These are phyloP conservation scores for Diaporthe citrichinensis DNA, from an alignment of 2,329 filamentous ascomycete genomes.

Conservation along the genomic window DNA sequence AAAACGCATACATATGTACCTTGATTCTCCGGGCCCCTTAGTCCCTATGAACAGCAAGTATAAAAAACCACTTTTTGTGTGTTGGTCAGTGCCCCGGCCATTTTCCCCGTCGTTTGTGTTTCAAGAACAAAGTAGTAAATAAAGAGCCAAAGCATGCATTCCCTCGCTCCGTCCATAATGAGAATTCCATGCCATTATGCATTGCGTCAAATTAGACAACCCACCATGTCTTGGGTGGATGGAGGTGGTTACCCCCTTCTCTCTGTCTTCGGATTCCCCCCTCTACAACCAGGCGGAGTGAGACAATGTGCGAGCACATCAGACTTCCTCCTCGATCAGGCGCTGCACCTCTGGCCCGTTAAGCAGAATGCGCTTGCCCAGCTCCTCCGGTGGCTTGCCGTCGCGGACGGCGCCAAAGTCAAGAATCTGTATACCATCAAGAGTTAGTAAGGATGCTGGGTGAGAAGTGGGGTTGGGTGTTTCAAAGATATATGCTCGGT, in stretches of 20 bases:
- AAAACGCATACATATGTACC: conserved; percentile 28
- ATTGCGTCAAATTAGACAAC: conserved; percentile 14
- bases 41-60: conserved; percentile 11
- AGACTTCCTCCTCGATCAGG: conserved; percentile 62
- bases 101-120: neutral
- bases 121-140: neutral
- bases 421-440: conserved; percentile 77
- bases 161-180: conserved; percentile 15
- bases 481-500: conserved; percentile 7
- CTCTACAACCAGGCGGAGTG: neutral
- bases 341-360: conserved; percentile 69
- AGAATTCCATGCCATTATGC: conserved; percentile 22
- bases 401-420: conserved; percentile 97
- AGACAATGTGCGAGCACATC: neutral
- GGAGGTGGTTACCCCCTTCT: neutral
- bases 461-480: no score
- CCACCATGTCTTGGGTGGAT: neutral
- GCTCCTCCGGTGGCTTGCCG: conserved; percentile 81
- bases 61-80: conserved; percentile 21
- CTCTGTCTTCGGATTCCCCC: neutral
- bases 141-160: neutral
- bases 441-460: conserved; percentile 43
- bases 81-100: conserved; percentile 18
- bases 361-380: conserved; percentile 83
- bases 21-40: neutral